Base-by-base conservation (phyloP, 1,139 yeast species). In the Geotrichum reessii region DNA sequence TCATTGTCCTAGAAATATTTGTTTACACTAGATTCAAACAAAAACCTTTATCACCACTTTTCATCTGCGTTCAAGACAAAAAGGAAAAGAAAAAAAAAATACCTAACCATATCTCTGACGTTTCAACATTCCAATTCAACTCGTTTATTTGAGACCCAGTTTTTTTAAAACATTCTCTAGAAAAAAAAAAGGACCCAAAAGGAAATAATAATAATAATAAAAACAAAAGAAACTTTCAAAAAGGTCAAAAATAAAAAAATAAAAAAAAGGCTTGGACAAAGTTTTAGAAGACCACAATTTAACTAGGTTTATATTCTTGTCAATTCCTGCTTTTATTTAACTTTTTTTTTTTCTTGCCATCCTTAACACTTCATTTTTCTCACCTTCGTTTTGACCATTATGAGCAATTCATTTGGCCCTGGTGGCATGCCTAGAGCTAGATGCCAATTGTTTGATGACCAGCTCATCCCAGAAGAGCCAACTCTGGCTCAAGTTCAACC, bases 351-450 rank as follows among this genome's bases (percentile, higher is more conserved):
- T 31, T 8, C 37, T n/a, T 6, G 37, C 14, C 6, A n/a, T 31
- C n/a, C 37, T 31, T n/a, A 3, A 31, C 6, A 1, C 14, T 31
- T 31, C 37, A 31, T n/a, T 31, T 31, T 31, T 42, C 47, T n/a
- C 47, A 14, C 21, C 9, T 11, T 19, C 21, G 24, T 14, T 44
- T 8, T n/a, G 9, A 4, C 8, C 25, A 21, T 48, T 2, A 44
- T 50, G 33, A 44, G 52, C 22, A n/a, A 44, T 8, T 53, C 49
- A n/a, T 24, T 54, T 17, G 57, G 55, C 17, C 65, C 67, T 3
- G 69, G 68, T 17, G 71, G 71, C 31, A 67, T 67, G 70, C 71
- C 71, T 14, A 56, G 62, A 48, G 64, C 70, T n/a, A 59, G 67
- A 53, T 63, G 63, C 46, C 68, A 67, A 50, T 66, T 64, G 50